Evolutionary conservation across 1,139 yeast genomes (phyloP).

Genomic region (Pichia sp.): DNA sequence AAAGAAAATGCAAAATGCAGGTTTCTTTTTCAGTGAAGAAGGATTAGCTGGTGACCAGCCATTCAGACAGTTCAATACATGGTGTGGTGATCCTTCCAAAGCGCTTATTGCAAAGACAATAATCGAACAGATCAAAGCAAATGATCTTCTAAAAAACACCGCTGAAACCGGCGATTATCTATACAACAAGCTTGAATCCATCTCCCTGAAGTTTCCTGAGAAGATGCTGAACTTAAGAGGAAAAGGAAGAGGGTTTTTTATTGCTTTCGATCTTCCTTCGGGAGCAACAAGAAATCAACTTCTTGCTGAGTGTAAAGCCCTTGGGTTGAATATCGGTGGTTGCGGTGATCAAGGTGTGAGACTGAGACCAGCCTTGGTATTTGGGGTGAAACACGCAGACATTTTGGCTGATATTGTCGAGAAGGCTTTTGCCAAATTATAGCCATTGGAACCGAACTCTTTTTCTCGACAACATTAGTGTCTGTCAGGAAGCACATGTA

Average conservation of each 20-base stretch:
- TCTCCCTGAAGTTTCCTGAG: constrained; percentile 34
- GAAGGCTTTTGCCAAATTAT: constrained; percentile 14
- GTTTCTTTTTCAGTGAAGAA: constrained; percentile 64
- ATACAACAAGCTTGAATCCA: constrained; percentile 37
- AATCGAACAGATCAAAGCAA: constrained; percentile 46
- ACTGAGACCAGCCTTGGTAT: constrained; percentile 64
- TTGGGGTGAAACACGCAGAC: constrained; percentile 62
- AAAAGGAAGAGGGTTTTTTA: constrained; percentile 59
- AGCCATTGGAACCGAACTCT: not conserved
- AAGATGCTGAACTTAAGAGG: constrained; percentile 54
- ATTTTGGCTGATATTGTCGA: constrained; percentile 37
- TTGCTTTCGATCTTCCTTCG: constrained; percentile 62
- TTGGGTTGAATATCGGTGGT: constrained; percentile 68
- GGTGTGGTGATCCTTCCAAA: constrained; percentile 69
- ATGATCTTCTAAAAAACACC: constrained; percentile 45
- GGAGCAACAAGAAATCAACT: constrained; percentile 44
- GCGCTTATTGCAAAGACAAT: constrained; percentile 44
- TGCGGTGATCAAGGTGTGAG: constrained; percentile 61
- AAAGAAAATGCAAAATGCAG: constrained; percentile 75
- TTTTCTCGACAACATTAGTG: not conserved
- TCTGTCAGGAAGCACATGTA: too few relatives aligned
- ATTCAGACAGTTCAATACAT: constrained; percentile 73
- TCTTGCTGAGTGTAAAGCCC: constrained; percentile 40
- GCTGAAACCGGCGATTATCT: constrained; percentile 55
- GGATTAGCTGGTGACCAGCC: constrained; percentile 61